Conservation (phyloP, 306 rosid species). For the Carpinus viminea region DNA sequence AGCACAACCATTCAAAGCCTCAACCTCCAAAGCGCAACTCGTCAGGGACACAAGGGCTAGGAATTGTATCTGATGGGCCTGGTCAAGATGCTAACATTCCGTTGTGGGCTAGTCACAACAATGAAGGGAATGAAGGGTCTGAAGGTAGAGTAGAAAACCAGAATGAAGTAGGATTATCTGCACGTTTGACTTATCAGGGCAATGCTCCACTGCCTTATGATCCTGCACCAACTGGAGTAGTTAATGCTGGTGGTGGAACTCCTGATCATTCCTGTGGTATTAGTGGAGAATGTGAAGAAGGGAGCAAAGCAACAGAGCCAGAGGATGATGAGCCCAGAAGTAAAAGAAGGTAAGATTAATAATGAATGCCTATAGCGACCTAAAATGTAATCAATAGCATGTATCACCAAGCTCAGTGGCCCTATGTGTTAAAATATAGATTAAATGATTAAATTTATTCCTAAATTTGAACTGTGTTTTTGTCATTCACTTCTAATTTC, state of each 20-base stretch:
- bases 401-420: neutral
- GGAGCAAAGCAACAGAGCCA: conserved; percentile 58
- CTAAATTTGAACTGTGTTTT: too few relatives aligned
- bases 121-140: conserved; percentile 52
- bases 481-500: too few relatives aligned
- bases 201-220: conserved; percentile 37
- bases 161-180: conserved; percentile 37
- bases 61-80: conserved; percentile 47
- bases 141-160: conserved; percentile 55
- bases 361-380: neutral
- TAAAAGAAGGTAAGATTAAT: conserved; percentile 61
- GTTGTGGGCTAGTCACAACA: conserved; percentile 37
- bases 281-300: conserved; percentile 71
- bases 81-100: conserved; percentile 44
- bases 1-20: conserved; percentile 88
- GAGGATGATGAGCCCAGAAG: conserved; percentile 57
- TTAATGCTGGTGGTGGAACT: conserved; percentile 41
- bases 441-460: too few relatives aligned
- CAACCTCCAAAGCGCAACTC: conserved; percentile 68
- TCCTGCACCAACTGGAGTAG: conserved; percentile 34
- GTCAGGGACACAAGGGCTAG: conserved; percentile 56
- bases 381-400: neutral
- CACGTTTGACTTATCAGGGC: conserved; percentile 38
- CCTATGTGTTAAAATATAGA: too few relatives aligned
- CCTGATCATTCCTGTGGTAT: conserved; percentile 60